These are phyloP conservation scores for Gaultheria prostrata DNA, from an alignment of 148 eudicot genomes.

Conservation along the genomic window DNA sequence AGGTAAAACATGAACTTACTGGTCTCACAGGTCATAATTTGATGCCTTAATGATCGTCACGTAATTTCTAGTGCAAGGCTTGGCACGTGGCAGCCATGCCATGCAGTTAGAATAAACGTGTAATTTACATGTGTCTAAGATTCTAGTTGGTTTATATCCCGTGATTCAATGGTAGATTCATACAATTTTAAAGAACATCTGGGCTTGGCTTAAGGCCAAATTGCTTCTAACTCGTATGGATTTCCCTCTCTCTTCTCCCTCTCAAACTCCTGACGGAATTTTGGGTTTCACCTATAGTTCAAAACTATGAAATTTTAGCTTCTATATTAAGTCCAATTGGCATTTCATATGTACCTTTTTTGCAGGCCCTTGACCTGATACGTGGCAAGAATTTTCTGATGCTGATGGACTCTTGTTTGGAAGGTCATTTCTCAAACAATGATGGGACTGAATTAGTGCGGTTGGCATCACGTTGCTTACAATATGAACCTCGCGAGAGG, in stretches of 20 bases:
- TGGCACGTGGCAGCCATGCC: not conserved
- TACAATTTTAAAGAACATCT: not conserved
- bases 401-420: slow-evolving; percentile 81
- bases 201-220: not conserved
- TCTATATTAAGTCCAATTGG: not conserved
- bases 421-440: slow-evolving; percentile 77
- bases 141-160: not conserved
- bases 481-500: slow-evolving; percentile 84
- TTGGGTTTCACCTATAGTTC: not conserved
- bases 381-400: slow-evolving; percentile 66
- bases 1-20: not conserved
- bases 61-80: slow-evolving; percentile 6
- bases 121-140: not conserved
- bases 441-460: slow-evolving; percentile 74
- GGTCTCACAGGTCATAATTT: not conserved
- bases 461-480: slow-evolving; percentile 80
- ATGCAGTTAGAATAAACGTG: not conserved
- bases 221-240: not conserved
- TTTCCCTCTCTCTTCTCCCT: not conserved
- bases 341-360: not conserved
- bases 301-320: not conserved
- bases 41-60: not conserved
- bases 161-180: not conserved
- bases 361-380: slow-evolving; percentile 83
- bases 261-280: not conserved